Conservation (phyloP, 2,329 filamentous ascomycete species). For the Paraconiothyrium brasiliense region DNA sequence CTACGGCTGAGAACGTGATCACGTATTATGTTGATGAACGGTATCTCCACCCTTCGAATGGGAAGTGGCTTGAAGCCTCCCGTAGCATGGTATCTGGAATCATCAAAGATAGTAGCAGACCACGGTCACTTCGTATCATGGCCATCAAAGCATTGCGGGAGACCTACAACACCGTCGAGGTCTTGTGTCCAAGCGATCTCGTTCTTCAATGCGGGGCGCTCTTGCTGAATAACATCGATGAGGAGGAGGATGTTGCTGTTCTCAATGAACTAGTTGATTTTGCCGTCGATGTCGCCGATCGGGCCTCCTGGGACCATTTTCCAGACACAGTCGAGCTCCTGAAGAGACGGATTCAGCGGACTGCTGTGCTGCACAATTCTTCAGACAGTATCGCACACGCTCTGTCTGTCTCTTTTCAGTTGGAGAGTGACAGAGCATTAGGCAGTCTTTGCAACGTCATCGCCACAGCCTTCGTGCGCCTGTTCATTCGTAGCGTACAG, state of each 20-base stretch:
- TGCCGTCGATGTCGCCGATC: constrained; percentile 70
- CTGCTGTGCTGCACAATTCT: constrained; percentile 11
- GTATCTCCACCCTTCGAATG: constrained; percentile 76
- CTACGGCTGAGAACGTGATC: constrained; percentile 70
- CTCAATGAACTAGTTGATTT: constrained; percentile 72
- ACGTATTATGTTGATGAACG: constrained; percentile 74
- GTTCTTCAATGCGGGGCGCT: constrained; percentile 68
- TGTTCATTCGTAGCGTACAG: constrained; percentile 80
- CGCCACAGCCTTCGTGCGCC: constrained; percentile 73
- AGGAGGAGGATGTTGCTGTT: constrained; percentile 72
- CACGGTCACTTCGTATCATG: constrained; percentile 68
- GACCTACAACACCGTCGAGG: constrained; percentile 60
- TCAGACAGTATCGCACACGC: constrained; percentile 18
- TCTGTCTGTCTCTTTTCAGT: constrained; percentile 29
- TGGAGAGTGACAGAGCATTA: constrained; percentile 25
- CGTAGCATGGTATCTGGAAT: constrained; percentile 69
- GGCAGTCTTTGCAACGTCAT: constrained; percentile 74
- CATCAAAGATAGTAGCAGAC: constrained; percentile 69
- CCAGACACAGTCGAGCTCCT: constrained; percentile 57
- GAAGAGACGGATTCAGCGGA: constrained; percentile 39
- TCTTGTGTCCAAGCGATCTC: constrained; percentile 66
- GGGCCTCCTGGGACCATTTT: constrained; percentile 68
- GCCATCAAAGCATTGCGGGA: constrained; percentile 68
- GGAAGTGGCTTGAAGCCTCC: constrained; percentile 73
- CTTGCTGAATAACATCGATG: constrained; percentile 68